phyloP scores from a whole-genome alignment of 768 basidiomycete species.

The Termitomyces sp. region DNA sequence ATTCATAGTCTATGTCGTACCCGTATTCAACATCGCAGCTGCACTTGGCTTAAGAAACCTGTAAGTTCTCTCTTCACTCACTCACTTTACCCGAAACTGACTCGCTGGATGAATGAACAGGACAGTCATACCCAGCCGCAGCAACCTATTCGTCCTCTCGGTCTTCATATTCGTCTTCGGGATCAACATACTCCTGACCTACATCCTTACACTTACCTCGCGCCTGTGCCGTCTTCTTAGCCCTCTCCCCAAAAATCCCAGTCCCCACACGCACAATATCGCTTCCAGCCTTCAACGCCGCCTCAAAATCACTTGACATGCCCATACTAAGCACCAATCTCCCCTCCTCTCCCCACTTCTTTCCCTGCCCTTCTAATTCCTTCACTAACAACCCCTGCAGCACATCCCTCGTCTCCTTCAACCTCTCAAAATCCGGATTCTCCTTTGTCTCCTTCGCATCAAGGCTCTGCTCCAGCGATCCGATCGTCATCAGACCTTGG shows the following conservation, averaged over 20 bases:
- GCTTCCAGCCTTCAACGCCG: conserved; percentile 80
- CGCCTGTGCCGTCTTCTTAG: conserved; percentile 41
- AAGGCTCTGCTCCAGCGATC: conserved; percentile 73
- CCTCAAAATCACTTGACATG: conserved; percentile 94
- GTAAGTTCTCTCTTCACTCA: conserved; percentile 40
- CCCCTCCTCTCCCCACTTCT: conserved; percentile 52
- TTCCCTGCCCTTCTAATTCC: conserved; percentile 21
- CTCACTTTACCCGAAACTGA: neutral
- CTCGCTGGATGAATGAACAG: conserved; percentile 27
- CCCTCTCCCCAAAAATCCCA: conserved; percentile 79
- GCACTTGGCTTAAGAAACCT: conserved; percentile 62
- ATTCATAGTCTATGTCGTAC: conserved; percentile 87
- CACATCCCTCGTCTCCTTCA: conserved; percentile 62
- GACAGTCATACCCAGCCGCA: conserved; percentile 48
- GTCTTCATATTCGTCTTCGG: conserved; percentile 45
- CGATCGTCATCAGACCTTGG: conserved; percentile 96
- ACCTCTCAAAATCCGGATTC: conserved; percentile 70
- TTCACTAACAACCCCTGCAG: conserved; percentile 46
- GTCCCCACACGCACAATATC: conserved; percentile 91
- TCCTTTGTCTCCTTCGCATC: conserved; percentile 41
- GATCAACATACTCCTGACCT: conserved; percentile 43
- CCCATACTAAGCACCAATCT: conserved; percentile 83
- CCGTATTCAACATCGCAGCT: conserved; percentile 77
- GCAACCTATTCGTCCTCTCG: conserved; percentile 42
- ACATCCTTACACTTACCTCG: no score